phyloP scores from a whole-genome alignment of 2,329 filamentous ascomycete genomes.

The Fusarium sp. region DNA sequence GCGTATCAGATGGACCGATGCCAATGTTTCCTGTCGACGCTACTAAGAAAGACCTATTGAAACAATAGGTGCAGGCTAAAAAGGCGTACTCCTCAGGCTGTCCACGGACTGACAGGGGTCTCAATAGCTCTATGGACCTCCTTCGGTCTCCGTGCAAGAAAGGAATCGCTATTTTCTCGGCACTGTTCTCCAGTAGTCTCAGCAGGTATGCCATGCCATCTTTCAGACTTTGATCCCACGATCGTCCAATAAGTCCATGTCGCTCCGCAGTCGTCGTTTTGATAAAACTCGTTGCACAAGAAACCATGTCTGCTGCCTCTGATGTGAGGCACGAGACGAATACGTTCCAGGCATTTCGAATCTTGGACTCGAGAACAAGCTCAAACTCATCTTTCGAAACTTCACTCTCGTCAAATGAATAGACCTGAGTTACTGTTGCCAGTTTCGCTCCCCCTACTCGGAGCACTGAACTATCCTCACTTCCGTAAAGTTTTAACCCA shows the following conservation, averaged over 20 bases:
- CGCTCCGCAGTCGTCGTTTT: neutral
- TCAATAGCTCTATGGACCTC: neutral
- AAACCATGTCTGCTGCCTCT: neutral
- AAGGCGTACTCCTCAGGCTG: neutral
- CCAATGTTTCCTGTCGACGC: neutral
- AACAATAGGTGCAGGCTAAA: conserved; percentile 1
- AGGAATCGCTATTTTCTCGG: neutral
- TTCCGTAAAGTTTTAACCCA: neutral
- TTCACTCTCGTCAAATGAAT: conserved; percentile 1
- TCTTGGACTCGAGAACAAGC: neutral
- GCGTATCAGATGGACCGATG: neutral
- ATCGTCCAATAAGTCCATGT: neutral
- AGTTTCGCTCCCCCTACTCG: neutral
- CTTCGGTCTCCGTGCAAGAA: rapidly evolving
- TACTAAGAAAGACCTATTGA: neutral
- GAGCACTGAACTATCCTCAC: neutral
- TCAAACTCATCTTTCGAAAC: conserved; percentile 2
- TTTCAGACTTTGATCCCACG: neutral
- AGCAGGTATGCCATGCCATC: neutral
- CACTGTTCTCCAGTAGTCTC: neutral
- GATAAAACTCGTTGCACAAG: neutral
- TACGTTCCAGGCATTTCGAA: neutral
- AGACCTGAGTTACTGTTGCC: neutral
- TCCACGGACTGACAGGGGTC: neutral
- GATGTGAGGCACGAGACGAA: neutral